Base-by-base conservation (phyloP, 306 rosid genomes). In the Styphnolobium japonicum region DNA sequence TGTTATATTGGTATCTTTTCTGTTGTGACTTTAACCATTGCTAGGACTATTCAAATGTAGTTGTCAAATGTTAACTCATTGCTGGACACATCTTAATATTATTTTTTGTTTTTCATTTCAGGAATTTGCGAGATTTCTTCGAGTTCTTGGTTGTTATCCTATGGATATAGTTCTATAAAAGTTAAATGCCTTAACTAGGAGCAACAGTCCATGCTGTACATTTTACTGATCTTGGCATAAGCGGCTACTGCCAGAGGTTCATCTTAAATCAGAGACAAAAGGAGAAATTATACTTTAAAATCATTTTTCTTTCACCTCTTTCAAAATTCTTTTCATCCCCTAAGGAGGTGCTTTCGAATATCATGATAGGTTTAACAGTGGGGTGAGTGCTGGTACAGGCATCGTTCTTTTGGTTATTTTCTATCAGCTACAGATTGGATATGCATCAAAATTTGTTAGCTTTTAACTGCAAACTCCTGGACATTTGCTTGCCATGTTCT, bases 41-140 rank as follows among this genome's bases (percentile, higher is more conserved):
- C 56, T 39, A 15, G 42, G 53, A 46, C 45, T 33, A 8, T 40
- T 29, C 39, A 61, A 64, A 27, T 22, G 22, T 40, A 40, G 15
- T 22, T 16, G 67, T 11, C 60, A 48, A 66, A 76, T 18, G 22
- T 31, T 63, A 39, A 37, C 83, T 48, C 37, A 39, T 66, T 78
- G 61, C 48, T 21, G 12, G 43, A 57, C 33, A 72, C 33, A 31
- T 49, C 2, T 4, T 51, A n/a, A n/a, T n/a, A n/a, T 46, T 55
- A 14, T 36, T 55, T 29, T 43, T 18, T 12, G 34, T 19, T n/a
- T 71, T 74, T 45, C 69, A 53, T 48, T 79, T 80, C 90, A 93
- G 98, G 98, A 93, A 78, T 81, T 89, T 81, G 88, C 90, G 0
- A 69, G 85, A 46, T 93, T 93, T 88, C 86, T 91, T 79, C 94